Conservation (phyloP, 306 rosid species). For the Lathyrus aphaca region DNA sequence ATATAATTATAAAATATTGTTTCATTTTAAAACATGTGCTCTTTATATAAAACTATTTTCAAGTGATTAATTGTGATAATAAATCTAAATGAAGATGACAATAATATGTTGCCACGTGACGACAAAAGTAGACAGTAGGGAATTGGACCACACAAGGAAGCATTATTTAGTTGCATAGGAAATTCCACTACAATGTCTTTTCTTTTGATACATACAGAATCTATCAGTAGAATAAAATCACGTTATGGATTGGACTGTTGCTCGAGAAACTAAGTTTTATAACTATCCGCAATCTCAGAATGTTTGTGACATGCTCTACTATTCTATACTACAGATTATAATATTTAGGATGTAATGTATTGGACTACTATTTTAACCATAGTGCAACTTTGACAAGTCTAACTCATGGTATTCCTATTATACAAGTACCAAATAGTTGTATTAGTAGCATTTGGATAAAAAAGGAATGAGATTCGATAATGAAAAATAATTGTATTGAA, state of each 20-base stretch:
- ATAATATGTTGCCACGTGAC: background rate
- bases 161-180: constrained; percentile 31
- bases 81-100: no score
- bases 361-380: background rate
- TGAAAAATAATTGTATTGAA: no score
- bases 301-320: constrained; percentile 39
- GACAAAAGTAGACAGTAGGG: constrained; percentile 34
- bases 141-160: constrained; percentile 43
- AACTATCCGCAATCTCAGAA: constrained; percentile 45
- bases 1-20: no score
- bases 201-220: constrained; percentile 47
- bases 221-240: constrained; percentile 43
- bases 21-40: no score
- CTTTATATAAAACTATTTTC: no score
- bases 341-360: background rate
- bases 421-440: background rate
- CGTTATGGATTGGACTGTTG: constrained; percentile 49
- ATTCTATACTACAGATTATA: constrained; percentile 6
- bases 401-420: background rate
- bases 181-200: constrained; percentile 46
- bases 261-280: constrained; percentile 44
- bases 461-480: no score
- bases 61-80: no score
- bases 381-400: background rate
- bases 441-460: background rate